Conservation (phyloP, 179 eudicot species). For the Beta macrorhiza region DNA sequence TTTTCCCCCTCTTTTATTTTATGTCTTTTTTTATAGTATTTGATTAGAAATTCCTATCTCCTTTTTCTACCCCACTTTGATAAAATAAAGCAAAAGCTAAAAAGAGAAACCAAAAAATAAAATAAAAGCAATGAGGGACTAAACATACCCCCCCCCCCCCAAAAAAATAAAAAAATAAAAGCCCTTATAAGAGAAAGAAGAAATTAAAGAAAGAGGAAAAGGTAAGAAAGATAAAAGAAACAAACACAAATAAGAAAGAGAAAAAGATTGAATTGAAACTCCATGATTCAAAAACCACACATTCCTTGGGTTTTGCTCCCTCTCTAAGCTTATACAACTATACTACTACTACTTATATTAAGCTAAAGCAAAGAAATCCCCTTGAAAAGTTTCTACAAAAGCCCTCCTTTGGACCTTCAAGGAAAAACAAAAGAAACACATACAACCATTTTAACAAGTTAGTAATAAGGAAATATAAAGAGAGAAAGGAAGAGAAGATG, state of each 20-base stretch:
- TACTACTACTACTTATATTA: conserved; percentile 13
- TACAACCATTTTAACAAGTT: background rate
- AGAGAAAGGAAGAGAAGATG: conserved; percentile 31
- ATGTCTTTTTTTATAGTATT: conserved; percentile 26
- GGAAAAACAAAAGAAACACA: background rate
- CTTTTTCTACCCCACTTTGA: conserved; percentile 45
- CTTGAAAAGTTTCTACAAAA: conserved; percentile 31
- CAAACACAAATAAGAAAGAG: background rate
- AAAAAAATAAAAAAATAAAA: background rate
- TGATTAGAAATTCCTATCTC: conserved; percentile 36
- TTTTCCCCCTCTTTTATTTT: background rate
- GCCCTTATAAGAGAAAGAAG: conserved; percentile 8
- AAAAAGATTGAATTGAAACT: background rate
- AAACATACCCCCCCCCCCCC: background rate
- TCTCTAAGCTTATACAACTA: conserved; percentile 6
- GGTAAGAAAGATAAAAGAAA: conserved; percentile 11
- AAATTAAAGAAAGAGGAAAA: conserved; percentile 24
- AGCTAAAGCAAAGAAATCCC: conserved; percentile 22
- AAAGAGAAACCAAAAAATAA: conserved; percentile 30
- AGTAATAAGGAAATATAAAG: background rate
- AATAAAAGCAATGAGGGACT: background rate
- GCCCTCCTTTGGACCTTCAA: conserved; percentile 30
- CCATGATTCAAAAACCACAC: conserved; percentile 22
- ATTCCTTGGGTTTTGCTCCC: conserved; percentile 31
- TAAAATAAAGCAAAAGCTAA: conserved; percentile 55